phyloP scores from a whole-genome alignment of 108 stramenopile species.

The Cyclotella baltica region DNA sequence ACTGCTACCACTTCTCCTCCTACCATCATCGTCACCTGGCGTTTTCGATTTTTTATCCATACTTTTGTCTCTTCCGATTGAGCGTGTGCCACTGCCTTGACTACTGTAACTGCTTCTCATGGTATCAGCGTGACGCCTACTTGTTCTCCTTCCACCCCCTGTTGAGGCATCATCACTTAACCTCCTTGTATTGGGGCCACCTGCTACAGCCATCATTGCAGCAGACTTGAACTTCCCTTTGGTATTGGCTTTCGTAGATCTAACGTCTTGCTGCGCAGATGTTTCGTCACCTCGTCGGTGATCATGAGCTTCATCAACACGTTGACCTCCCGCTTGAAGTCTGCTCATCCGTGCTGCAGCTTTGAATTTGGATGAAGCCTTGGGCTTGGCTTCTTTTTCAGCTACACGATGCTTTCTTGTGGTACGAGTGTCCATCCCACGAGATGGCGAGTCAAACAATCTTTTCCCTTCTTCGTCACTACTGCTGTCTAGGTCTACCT shows the following conservation, averaged over 20 bases:
- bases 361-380: constrained; percentile 4
- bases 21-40: background rate
- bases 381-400: background rate
- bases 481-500: background rate
- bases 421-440: background rate
- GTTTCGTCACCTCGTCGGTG: constrained; percentile 27
- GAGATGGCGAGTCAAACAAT: background rate
- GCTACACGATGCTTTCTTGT: background rate
- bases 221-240: background rate
- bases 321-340: constrained; percentile 25
- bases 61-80: background rate
- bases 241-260: background rate
- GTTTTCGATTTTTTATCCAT: no score
- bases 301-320: constrained; percentile 14
- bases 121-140: background rate
- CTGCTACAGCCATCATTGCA: background rate
- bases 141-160: background rate
- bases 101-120: background rate
- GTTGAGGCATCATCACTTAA: background rate
- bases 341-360: background rate
- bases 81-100: background rate
- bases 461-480: background rate
- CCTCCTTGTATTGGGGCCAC: background rate
- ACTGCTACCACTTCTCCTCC: background rate
- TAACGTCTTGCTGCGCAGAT: background rate